Evolutionary conservation across 139 green algal species (phyloP).

Genomic region (Nannochloris sp.): DNA sequence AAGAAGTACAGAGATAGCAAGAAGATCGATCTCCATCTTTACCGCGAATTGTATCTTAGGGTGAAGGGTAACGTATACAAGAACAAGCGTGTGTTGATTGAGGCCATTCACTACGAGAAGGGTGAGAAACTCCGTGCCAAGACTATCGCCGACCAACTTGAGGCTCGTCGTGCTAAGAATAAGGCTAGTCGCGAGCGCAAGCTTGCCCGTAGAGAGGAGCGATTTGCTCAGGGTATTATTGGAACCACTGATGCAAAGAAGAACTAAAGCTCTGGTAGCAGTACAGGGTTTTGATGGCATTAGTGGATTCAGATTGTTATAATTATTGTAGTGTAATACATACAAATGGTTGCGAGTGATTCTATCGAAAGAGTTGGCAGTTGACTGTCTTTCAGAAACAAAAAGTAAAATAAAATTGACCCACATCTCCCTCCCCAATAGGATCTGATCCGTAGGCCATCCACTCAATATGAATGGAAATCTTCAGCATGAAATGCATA

Average conservation of each 20-base stretch:
- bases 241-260: constrained; percentile 2
- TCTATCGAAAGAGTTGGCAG: too few species aligned
- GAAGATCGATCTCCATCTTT: constrained; percentile 99
- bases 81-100: constrained; percentile 99
- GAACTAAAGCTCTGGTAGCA: too few species aligned
- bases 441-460: too few species aligned
- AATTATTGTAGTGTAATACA: too few species aligned
- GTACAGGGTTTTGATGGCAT: too few species aligned
- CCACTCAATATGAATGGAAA: too few species aligned
- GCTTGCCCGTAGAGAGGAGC: constrained; percentile 86
- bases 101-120: constrained; percentile 99
- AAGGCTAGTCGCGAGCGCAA: constrained; percentile 91
- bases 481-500: too few species aligned
- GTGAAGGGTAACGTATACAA: constrained; percentile 99
- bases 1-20: constrained; percentile 98
- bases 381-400: too few species aligned
- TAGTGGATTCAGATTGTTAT: too few species aligned
- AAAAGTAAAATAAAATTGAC: too few species aligned
- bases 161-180: constrained; percentile 94
- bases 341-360: too few species aligned
- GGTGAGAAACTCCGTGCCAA: constrained; percentile 98
- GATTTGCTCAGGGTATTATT: constrained; percentile 44
- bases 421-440: too few species aligned
- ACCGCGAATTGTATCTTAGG: constrained; percentile 83
- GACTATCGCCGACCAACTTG: constrained; percentile 96